Evolutionary conservation across 2,329 filamentous ascomycete species (phyloP).

Genomic region (Fusarium citri): DNA sequence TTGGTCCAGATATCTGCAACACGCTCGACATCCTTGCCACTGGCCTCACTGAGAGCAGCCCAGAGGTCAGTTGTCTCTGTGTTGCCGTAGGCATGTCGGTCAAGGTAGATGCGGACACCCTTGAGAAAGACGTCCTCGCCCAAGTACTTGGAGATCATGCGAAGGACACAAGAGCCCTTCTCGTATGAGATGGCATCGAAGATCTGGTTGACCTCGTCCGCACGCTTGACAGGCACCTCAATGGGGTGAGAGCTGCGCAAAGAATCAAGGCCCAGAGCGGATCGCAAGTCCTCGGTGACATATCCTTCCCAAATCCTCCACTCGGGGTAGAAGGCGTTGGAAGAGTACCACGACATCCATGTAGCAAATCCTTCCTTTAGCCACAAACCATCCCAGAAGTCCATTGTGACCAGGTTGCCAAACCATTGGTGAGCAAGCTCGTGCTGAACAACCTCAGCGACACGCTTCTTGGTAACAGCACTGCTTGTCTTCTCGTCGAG

Average conservation of each 20-base stretch:
- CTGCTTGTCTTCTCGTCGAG: constrained; percentile 93
- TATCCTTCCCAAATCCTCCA: constrained; percentile 99
- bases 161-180: constrained; percentile 93
- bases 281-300: constrained; percentile 91
- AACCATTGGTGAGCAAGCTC: constrained; percentile 99
- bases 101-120: constrained; percentile 89
- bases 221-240: constrained; percentile 93
- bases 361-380: constrained; percentile 90
- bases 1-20: constrained; percentile 98
- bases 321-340: constrained; percentile 94
- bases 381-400: constrained; percentile 98
- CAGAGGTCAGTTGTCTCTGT: constrained; percentile 92
- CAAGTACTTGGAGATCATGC: constrained; percentile 96
- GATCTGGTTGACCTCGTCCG: constrained; percentile 97
- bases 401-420: constrained; percentile 96
- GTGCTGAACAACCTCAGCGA: constrained; percentile 96
- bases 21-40: constrained; percentile 88
- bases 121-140: constrained; percentile 94
- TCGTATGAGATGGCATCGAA: constrained; percentile 98
- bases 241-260: constrained; percentile 95
- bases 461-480: constrained; percentile 88
- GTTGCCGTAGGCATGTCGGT: constrained; percentile 97
- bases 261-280: constrained; percentile 88
- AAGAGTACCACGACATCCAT: constrained; percentile 73
- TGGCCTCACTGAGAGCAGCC: constrained; percentile 87